Conservation (phyloP, 176 grass and related monocot genomes). For the Juncus inflexus region DNA sequence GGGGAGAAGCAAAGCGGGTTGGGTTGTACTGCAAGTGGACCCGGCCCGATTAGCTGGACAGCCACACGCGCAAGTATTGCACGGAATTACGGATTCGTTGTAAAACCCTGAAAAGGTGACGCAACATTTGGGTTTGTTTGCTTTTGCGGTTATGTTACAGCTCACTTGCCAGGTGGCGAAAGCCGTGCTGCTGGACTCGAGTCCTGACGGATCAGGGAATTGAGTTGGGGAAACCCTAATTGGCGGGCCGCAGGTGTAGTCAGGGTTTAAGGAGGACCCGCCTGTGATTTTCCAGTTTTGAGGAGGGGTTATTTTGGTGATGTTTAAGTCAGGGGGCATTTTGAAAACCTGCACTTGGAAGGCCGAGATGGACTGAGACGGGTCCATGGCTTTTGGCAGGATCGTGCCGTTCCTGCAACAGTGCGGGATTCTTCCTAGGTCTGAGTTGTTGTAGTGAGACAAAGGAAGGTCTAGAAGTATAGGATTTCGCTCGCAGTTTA, state of each 20-base stretch:
- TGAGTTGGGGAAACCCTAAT: constrained; percentile 55
- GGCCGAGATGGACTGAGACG: constrained; percentile 61
- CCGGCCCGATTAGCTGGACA: constrained; percentile 45
- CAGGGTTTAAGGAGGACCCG: constrained; percentile 58
- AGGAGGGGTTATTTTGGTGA: constrained; percentile 62
- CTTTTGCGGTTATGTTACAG: constrained; percentile 65
- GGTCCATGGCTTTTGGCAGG: constrained; percentile 79
- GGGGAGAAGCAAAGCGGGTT: constrained; percentile 62
- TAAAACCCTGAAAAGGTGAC: constrained; percentile 88
- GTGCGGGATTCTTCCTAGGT: constrained; percentile 49
- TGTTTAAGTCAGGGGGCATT: constrained; percentile 82
- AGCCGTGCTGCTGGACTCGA: constrained; percentile 44
- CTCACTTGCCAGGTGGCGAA: constrained; percentile 65
- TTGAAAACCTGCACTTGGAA: constrained; percentile 98
- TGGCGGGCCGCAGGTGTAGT: constrained; percentile 53
- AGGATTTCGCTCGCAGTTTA: constrained; percentile 66
- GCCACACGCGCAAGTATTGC: constrained; percentile 78
- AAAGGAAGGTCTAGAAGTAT: constrained; percentile 66
- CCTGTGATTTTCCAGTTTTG: constrained; percentile 66
- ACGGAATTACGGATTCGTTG: constrained; percentile 89
- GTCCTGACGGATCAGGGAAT: constrained; percentile 66
- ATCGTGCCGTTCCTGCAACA: constrained; percentile 96
- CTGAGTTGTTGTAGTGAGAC: constrained; percentile 64
- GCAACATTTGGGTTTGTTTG: constrained; percentile 76
- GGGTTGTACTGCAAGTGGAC: constrained; percentile 62